Base-by-base conservation (phyloP, 176 grass and related monocot species). In the Eleusine coracana region DNA sequence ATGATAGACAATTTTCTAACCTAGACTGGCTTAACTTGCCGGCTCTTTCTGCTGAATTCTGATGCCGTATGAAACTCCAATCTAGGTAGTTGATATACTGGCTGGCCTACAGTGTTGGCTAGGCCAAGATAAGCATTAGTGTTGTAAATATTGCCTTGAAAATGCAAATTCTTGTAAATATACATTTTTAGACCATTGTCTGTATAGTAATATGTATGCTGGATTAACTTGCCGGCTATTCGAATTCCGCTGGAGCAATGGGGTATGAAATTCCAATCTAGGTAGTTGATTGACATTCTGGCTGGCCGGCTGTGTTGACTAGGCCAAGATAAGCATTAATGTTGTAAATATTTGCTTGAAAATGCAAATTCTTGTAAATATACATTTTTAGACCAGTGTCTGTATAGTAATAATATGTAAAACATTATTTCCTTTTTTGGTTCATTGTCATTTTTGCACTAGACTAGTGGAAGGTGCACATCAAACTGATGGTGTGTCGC, bases 1-100 rank as follows among this genome's bases (percentile, higher is more conserved):
- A 93, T 93, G 89, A 92, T 96, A 74, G 96, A 99, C 54, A 98
- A 90, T 72, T 98, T 98, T 88, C 76, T 93, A 70, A 70, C 81
- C n/a, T 96, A 93, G 68, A 14, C 50, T 66, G 50, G 63, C 10
- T 15, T n/a, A 2, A 17, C 34, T 62, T 9, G 11, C 1, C 23
- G 7, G 21, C 69, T 66, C 0, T 66, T 66, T 68, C 68, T 1
- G 3, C 11, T 34, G 46, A 34, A 34, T 34, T 34, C 31, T 34
- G 31, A 52, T 74, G 7, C 1, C 3, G 38, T 9, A 13, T 49
- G 50, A 10, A 51, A 85, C 71, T 61, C 10, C 3, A 52, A 10
- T 79, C 21, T 41, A 70, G 14, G 25, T 52, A 63, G 82, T 80
- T 23, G 13, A 77, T 86, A 2, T n/a, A 7, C 42, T 28, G 4